These are phyloP conservation scores for Apiospora malaysiana DNA, from an alignment of 2,329 filamentous ascomycete species.

Conservation along the genomic window DNA sequence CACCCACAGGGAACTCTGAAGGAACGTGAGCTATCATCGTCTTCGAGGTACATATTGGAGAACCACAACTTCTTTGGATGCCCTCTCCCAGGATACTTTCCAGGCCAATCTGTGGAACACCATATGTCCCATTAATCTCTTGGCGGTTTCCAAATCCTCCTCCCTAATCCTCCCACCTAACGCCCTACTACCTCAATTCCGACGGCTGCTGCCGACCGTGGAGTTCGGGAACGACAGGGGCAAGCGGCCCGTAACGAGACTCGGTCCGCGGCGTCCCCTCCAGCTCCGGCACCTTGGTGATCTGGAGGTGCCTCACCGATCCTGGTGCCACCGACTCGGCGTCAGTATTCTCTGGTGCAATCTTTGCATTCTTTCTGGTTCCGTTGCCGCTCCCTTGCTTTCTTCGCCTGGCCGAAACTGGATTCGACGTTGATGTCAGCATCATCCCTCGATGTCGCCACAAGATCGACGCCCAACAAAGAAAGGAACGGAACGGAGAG, in stretches of 20 bases:
- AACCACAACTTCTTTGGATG: no score
- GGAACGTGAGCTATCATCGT: neutral
- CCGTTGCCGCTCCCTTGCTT: neutral
- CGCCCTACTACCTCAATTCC: neutral
- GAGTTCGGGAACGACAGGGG: neutral
- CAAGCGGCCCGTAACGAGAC: slow-evolving; percentile 3
- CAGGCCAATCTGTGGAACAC: neutral
- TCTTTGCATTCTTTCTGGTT: neutral
- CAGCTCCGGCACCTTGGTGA: neutral
- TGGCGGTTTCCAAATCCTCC: neutral
- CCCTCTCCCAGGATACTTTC: no score
- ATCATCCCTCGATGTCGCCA: no score
- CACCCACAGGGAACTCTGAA: neutral
- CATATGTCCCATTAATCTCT: neutral
- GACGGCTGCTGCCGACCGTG: neutral
- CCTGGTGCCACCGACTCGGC: neutral
- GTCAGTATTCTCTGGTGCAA: neutral
- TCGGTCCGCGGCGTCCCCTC: neutral
- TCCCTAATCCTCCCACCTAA: no score
- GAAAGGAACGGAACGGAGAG: no score
- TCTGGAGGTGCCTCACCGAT: neutral
- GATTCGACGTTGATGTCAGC: neutral
- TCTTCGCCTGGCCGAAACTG: neutral
- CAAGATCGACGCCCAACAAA: no score
- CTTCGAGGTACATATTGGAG: no score